phyloP scores from a whole-genome alignment of 2,329 filamentous ascomycete genomes.

The Malbranchea cinnamomea region DNA sequence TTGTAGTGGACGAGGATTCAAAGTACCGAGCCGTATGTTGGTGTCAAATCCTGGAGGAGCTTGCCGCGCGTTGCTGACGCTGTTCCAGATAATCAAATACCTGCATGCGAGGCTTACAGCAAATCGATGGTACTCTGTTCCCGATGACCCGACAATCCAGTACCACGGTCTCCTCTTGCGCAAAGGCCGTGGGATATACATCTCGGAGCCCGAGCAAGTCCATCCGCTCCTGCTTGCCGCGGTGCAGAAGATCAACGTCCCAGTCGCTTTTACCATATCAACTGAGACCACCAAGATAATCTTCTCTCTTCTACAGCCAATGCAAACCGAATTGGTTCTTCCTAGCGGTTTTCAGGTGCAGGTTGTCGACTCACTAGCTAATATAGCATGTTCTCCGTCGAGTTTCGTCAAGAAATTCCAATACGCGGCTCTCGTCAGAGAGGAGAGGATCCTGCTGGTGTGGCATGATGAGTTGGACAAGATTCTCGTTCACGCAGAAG shows the following conservation, averaged over 20 bases:
- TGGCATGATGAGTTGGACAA: constrained; percentile 30
- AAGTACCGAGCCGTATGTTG: constrained; percentile 15
- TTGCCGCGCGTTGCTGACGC: constrained; percentile 3
- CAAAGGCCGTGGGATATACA: constrained; percentile 27
- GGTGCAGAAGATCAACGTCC: constrained; percentile 31
- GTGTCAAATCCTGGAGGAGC: background rate
- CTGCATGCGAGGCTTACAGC: constrained; percentile 16
- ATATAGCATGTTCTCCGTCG: constrained; percentile 24
- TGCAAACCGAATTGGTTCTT: constrained; percentile 30
- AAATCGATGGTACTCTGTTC: constrained; percentile 14
- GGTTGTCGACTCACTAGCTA: constrained; percentile 30
- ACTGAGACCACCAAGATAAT: constrained; percentile 34
- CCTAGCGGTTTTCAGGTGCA: constrained; percentile 30
- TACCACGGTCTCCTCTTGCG: constrained; percentile 25
- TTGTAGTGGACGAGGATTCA: constrained; percentile 14
- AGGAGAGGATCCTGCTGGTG: constrained; percentile 28
- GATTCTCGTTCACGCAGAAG: constrained; percentile 25
- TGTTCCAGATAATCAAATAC: constrained; percentile 16
- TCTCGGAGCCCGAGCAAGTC: constrained; percentile 27
- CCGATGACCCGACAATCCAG: constrained; percentile 8
- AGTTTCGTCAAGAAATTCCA: constrained; percentile 28
- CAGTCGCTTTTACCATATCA: constrained; percentile 36
- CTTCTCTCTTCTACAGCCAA: constrained; percentile 25
- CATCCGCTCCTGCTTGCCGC: constrained; percentile 27
- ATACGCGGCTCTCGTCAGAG: constrained; percentile 29